A percentile compares a stretch with the other conserved stretches of the same genome.
phyloP scores from a whole-genome alignment of 306 rosid genomes.

The Citrullus mucosospermus region DNA sequence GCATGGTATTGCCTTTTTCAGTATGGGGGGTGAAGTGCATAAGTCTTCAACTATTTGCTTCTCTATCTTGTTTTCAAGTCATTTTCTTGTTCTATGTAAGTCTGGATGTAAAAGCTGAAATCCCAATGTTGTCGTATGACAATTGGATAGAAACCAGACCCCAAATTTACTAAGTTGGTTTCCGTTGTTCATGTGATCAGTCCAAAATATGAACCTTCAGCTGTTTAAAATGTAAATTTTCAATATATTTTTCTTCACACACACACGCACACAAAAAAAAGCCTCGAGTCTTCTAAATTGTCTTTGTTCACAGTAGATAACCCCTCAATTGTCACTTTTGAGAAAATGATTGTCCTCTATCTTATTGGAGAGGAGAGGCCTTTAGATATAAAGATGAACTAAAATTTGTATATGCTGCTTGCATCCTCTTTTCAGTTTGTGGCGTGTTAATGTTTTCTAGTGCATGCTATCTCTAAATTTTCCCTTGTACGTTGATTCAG shows the following conservation, averaged over 20 bases:
- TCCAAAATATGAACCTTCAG: background rate
- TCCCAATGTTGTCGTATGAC: background rate
- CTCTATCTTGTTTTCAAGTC: background rate
- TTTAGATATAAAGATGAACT: background rate
- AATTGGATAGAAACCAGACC: background rate
- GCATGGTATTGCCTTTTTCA: background rate
- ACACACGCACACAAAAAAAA: too few species aligned
- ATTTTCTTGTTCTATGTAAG: background rate
- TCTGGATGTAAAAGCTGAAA: background rate
- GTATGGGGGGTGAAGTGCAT: background rate
- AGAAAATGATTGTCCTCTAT: background rate
- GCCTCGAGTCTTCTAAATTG: background rate
- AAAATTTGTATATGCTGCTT: background rate
- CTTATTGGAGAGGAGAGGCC: background rate
- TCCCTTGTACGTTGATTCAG: conserved; percentile 20
- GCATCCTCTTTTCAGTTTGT: background rate
- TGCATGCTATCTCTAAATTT: conserved; percentile 6
- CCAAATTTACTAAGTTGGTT: background rate
- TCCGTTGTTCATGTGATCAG: background rate
- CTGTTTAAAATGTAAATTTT: background rate
- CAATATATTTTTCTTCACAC: background rate
- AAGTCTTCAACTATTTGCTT: background rate
- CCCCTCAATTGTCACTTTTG: background rate
- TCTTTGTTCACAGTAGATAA: background rate
- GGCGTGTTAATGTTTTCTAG: background rate